A percentile compares a stretch with the other conserved stretches of the same genome.
Conservation (phyloP, 1,139 yeast species). For the Martiniozyma asiatica region DNA sequence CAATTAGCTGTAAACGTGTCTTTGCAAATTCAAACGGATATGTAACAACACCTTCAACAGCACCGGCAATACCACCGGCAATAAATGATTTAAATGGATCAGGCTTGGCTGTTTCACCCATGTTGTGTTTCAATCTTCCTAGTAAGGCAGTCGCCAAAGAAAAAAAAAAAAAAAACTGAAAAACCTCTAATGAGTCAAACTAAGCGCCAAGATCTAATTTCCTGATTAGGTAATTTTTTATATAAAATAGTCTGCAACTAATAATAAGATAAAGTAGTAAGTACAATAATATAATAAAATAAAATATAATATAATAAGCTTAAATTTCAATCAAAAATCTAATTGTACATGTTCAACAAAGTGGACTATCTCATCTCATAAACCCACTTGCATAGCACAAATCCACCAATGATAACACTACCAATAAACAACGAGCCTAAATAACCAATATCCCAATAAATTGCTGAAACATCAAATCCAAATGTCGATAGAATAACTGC, state of each 20-base stretch:
- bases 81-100: conserved; percentile 68
- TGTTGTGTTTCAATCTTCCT: too few relatives aligned
- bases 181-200: too few relatives aligned
- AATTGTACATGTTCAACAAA: too few relatives aligned
- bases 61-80: conserved; percentile 95
- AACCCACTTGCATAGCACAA: conserved; percentile 60
- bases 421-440: conserved; percentile 19
- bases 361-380: conserved; percentile 74
- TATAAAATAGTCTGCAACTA: too few relatives aligned
- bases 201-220: too few relatives aligned
- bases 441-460: conserved; percentile 54
- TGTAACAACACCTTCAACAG: conserved; percentile 78
- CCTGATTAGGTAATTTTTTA: too few relatives aligned
- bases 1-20: conserved; percentile 78
- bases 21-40: conserved; percentile 97
- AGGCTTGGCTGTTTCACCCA: conserved; percentile 17
- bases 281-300: too few relatives aligned
- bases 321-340: too few relatives aligned
- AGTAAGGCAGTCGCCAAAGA: too few relatives aligned
- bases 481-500: conserved; percentile 92
- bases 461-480: conserved; percentile 79
- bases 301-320: too few relatives aligned
- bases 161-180: too few relatives aligned
- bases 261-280: too few relatives aligned
- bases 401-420: conserved; percentile 59